Conservation (phyloP, 371 early-diverging fungal species). For the Rhizopus stolonifer region DNA sequence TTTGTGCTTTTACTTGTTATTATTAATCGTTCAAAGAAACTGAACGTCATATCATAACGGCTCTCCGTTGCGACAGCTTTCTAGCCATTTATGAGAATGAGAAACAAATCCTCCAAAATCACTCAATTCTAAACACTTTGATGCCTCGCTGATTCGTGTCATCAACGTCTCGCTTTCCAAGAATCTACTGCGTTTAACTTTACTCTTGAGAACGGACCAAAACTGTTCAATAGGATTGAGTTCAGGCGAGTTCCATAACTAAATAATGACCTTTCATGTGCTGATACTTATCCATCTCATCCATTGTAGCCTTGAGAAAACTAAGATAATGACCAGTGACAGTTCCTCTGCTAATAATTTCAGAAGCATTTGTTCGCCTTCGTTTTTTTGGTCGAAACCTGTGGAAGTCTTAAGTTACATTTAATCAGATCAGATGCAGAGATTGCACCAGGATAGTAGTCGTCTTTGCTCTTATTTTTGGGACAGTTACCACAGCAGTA, state of each 20-base stretch:
- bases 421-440: conserved; percentile 16
- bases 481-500: conserved; percentile 19
- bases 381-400: conserved; percentile 15
- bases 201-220: no score
- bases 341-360: no score
- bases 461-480: conserved; percentile 15
- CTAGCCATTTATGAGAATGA: conserved; percentile 11
- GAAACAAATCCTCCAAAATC: conserved; percentile 12
- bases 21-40: conserved; percentile 3
- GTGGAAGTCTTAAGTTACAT: conserved; percentile 20
- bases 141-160: no score
- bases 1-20: conserved; percentile 1
- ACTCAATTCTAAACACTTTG: conserved; percentile 7
- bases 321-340: no score
- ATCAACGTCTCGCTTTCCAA: no score
- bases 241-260: background rate
- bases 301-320: no score
- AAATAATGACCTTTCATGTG: conserved; percentile 1
- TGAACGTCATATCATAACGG: conserved; percentile 9
- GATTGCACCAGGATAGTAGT: conserved; percentile 18
- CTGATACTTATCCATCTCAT: no score
- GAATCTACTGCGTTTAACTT: no score
- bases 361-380: conserved; percentile 1
- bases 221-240: no score
- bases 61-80: conserved; percentile 17